Evolutionary conservation across 305 asterid genomes (phyloP).

Genomic region (Solanum aculeatissimum): DNA sequence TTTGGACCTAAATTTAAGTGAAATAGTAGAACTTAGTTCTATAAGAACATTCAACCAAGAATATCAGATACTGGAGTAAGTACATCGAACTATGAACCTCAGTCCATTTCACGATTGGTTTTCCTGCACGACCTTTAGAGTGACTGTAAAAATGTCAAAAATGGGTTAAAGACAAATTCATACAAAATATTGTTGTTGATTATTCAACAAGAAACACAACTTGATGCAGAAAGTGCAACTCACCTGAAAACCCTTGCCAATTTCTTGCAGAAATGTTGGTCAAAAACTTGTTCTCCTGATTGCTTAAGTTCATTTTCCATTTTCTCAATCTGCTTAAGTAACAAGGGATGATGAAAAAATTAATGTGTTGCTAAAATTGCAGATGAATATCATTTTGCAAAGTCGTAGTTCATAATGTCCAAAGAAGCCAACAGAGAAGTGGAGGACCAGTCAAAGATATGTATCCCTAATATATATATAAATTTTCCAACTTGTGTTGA

Average conservation of each 20-base stretch:
- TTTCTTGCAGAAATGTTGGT: conserved; percentile 51
- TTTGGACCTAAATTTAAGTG: conserved; percentile 38
- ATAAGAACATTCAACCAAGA: neutral
- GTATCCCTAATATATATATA: neutral
- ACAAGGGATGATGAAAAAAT: neutral
- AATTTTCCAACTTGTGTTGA: neutral
- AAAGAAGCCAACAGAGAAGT: neutral
- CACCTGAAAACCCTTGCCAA: conserved; percentile 60
- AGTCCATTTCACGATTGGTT: conserved; percentile 58
- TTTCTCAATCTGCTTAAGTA: conserved; percentile 37
- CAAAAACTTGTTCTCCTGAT: conserved; percentile 26
- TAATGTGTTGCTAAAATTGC: neutral
- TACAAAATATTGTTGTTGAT: neutral
- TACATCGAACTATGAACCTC: conserved; percentile 34
- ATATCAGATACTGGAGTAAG: neutral
- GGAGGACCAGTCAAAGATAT: neutral
- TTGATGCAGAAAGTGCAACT: conserved; percentile 7
- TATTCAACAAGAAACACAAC: neutral
- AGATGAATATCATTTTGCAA: neutral
- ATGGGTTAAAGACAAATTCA: neutral
- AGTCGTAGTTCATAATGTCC: neutral
- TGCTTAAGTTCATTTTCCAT: conserved; percentile 47
- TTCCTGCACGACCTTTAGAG: conserved; percentile 72
- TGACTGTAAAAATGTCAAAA: conserved; percentile 35
- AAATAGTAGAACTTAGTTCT: neutral